Percentiles rank a stretch among this genome's conserved stretches.
Conservation (phyloP, 495 filamentous ascomycete species). For the Cairneyella variabilis region DNA sequence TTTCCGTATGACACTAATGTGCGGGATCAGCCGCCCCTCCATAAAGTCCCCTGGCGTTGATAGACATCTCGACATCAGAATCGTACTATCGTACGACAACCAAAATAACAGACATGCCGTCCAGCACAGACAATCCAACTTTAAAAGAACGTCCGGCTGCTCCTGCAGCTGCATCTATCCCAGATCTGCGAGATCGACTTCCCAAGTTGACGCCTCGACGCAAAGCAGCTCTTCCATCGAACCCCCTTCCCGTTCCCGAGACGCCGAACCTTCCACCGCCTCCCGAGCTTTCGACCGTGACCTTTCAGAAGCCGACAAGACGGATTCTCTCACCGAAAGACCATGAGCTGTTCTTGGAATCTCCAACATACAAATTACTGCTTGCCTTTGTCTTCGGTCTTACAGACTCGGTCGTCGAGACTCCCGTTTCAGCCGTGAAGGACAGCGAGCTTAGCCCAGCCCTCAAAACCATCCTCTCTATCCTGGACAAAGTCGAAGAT, state of each 20-base stretch:
- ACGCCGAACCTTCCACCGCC: constrained; percentile 70
- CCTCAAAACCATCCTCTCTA: constrained; percentile 60
- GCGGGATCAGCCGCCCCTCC: constrained; percentile 12
- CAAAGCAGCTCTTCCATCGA: constrained; percentile 46
- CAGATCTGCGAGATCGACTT: constrained; percentile 58
- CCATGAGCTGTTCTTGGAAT: constrained; percentile 76
- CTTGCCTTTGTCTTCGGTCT: constrained; percentile 81
- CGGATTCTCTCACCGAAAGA: constrained; percentile 78
- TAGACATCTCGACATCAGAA: neutral
- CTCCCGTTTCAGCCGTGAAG: constrained; percentile 62
- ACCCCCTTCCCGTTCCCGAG: constrained; percentile 62
- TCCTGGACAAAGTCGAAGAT: constrained; percentile 64
- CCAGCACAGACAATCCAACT: constrained; percentile 10
- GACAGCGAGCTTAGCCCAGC: constrained; percentile 49
- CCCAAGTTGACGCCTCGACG: constrained; percentile 66
- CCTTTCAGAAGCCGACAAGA: constrained; percentile 62
- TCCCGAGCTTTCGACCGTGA: constrained; percentile 56
- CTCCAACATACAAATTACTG: constrained; percentile 73
- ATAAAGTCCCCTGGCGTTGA: neutral
- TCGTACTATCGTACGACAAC: neutral
- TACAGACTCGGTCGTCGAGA: constrained; percentile 75
- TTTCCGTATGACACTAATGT: constrained; percentile 1
- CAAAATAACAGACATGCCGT: constrained; percentile 16
- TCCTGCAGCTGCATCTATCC: constrained; percentile 39
- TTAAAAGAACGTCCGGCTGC: constrained; percentile 14